Percentiles rank a stretch among this genome's conserved stretches.
phyloP scores from a whole-genome alignment of 2,329 filamentous ascomycete species.

The Exophiala spinifera region DNA sequence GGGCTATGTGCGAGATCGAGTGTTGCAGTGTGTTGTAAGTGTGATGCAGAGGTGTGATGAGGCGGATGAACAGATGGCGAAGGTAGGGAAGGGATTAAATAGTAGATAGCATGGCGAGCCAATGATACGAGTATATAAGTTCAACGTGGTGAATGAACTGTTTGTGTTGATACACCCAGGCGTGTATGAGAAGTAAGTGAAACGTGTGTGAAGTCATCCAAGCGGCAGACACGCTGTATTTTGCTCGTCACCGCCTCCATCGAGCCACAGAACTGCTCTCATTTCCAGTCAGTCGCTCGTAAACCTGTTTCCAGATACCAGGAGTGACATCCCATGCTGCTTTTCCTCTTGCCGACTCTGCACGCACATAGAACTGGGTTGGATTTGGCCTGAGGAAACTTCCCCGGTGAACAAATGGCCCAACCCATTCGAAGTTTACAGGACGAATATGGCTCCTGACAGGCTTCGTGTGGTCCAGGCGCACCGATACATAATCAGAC shows the following conservation, averaged over 20 bases:
- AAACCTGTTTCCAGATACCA: conserved; percentile 44
- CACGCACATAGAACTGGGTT: conserved; percentile 40
- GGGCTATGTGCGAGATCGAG: background rate
- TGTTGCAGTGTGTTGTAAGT: background rate
- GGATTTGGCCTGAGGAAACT: conserved; percentile 40
- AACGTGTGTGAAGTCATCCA: background rate
- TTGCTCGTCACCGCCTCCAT: conserved; percentile 21
- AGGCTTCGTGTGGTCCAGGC: conserved; percentile 41
- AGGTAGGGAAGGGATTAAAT: background rate
- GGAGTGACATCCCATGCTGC: conserved; percentile 39
- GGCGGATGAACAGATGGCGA: background rate
- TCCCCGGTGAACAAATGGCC: conserved; percentile 35
- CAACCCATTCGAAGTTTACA: conserved; percentile 38
- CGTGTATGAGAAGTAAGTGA: conserved; percentile 9
- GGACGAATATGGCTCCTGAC: conserved; percentile 38
- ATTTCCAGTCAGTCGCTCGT: conserved; percentile 36
- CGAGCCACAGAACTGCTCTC: conserved; percentile 15
- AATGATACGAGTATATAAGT: background rate
- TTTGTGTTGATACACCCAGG: background rate
- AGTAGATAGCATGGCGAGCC: background rate
- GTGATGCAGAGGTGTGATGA: background rate
- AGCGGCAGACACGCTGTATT: background rate
- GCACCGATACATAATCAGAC: conserved; percentile 41
- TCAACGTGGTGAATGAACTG: background rate
- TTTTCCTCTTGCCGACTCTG: conserved; percentile 34